Evolutionary conservation across 2,329 filamentous ascomycete species (phyloP).

Genomic region (Aspergillus arachidicola): DNA sequence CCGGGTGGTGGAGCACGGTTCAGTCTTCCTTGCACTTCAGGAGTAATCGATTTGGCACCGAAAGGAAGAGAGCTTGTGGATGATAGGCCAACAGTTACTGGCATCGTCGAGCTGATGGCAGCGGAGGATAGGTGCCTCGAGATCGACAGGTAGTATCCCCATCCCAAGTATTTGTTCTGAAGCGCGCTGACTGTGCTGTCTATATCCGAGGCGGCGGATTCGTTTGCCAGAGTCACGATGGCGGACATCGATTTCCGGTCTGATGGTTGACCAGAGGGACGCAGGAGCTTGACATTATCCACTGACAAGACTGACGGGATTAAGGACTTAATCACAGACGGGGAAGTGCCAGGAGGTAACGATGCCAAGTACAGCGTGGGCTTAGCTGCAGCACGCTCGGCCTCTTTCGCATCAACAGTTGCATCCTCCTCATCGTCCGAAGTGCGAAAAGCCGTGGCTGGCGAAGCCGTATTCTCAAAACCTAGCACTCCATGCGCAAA

Average conservation of each 20-base stretch:
- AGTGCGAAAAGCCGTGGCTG: constrained; percentile 42
- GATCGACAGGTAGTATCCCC: constrained; percentile 77
- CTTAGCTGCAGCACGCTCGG: constrained; percentile 53
- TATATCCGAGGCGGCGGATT: constrained; percentile 81
- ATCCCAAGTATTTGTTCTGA: constrained; percentile 83
- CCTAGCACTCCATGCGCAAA: constrained; percentile 41
- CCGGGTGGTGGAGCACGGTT: constrained; percentile 53
- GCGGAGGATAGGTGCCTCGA: constrained; percentile 82
- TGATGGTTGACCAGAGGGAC: constrained; percentile 50
- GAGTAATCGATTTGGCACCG: constrained; percentile 69
- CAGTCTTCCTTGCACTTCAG: constrained; percentile 48
- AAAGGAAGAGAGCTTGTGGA: constrained; percentile 67
- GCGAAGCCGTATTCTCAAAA: constrained; percentile 38
- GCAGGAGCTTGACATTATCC: constrained; percentile 73
- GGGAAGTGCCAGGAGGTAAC: constrained; percentile 56
- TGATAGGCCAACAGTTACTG: constrained; percentile 50
- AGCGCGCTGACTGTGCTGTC: constrained; percentile 76
- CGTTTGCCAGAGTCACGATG: constrained; percentile 77
- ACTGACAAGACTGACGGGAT: constrained; percentile 61
- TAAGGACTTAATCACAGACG: constrained; percentile 52
- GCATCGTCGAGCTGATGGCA: constrained; percentile 60
- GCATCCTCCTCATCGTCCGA: constrained; percentile 50
- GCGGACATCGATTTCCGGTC: constrained; percentile 75
- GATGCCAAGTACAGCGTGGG: constrained; percentile 59
- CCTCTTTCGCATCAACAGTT: constrained; percentile 42